These are phyloP conservation scores for Podospora australis DNA, from an alignment of 495 filamentous ascomycete genomes.

Conservation along the genomic window DNA sequence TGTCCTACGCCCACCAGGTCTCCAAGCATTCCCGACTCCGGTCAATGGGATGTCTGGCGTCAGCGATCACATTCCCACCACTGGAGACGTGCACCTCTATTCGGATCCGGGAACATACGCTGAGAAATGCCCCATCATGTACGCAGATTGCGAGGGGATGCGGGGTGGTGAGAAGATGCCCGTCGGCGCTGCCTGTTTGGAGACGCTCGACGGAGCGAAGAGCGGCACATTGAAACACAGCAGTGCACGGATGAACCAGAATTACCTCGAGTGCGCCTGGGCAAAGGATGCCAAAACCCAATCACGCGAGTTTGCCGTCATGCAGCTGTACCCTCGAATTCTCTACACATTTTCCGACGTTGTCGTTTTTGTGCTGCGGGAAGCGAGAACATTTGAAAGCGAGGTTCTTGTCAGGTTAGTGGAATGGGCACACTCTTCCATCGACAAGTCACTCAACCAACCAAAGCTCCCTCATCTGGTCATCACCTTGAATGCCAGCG, in stretches of 20 bases:
- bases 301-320: conserved; percentile 38
- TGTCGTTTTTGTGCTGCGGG: conserved; percentile 45
- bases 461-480: conserved; percentile 49
- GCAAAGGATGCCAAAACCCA: conserved; percentile 34
- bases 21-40: conserved; percentile 22
- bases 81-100: conserved; percentile 60
- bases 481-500: conserved; percentile 47
- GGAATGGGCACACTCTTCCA: conserved; percentile 32
- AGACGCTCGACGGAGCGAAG: background rate
- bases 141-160: conserved; percentile 54
- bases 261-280: conserved; percentile 24
- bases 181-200: conserved; percentile 11
- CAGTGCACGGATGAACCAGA: conserved; percentile 7
- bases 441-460: conserved; percentile 52
- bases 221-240: background rate
- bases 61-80: conserved; percentile 47
- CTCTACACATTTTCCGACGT: conserved; percentile 52
- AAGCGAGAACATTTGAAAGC: conserved; percentile 34
- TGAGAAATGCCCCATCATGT: conserved; percentile 41
- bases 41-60: conserved; percentile 32
- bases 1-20: background rate
- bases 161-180: conserved; percentile 45
- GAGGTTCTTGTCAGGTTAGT: conserved; percentile 38
- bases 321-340: conserved; percentile 46
- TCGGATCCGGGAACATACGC: conserved; percentile 47